Evolutionary conservation across 1,284 basidiomycete species (phyloP).

Genomic region (Ganoderma boninense): DNA sequence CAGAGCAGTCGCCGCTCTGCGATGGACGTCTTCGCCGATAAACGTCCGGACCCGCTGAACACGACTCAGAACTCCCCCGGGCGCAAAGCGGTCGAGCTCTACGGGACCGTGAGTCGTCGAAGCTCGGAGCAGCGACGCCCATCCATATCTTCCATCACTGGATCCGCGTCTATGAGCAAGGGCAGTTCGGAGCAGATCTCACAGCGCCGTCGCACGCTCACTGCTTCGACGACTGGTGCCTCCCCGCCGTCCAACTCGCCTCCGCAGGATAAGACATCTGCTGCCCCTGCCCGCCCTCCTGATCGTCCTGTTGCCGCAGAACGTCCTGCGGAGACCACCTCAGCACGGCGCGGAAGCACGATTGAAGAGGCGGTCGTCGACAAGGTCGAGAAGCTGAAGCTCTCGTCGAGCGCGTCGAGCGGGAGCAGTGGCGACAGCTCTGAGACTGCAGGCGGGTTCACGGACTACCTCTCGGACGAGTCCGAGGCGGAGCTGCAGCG

Average conservation of each 20-base stretch:
- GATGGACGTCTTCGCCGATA: constrained; percentile 54
- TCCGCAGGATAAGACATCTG: constrained; percentile 7
- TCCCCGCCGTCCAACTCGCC: constrained; percentile 5
- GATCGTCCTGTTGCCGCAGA: constrained; percentile 21
- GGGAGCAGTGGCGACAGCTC: constrained; percentile 69
- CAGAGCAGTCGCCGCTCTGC: constrained; percentile 56
- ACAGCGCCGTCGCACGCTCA: constrained; percentile 41
- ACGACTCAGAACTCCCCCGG: constrained; percentile 60
- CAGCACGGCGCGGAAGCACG: constrained; percentile 35
- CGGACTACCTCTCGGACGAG: constrained; percentile 85
- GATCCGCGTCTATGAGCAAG: constrained; percentile 41
- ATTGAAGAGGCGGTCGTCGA: constrained; percentile 50
- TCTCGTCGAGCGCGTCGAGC: constrained; percentile 51
- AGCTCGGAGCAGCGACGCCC: constrained; percentile 51
- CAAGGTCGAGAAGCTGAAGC: constrained; percentile 49
- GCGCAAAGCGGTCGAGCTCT: constrained; percentile 65
- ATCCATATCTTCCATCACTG: constrained; percentile 53
- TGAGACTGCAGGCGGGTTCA: constrained; percentile 82
- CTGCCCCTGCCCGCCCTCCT: constrained; percentile 18
- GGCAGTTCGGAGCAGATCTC: constrained; percentile 35
- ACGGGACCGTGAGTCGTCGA: constrained; percentile 53
- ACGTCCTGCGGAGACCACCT: constrained; percentile 22
- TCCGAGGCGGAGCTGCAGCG: constrained; percentile 84
- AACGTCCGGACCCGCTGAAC: constrained; percentile 47
- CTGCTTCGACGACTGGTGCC: constrained; percentile 30